Conservation (phyloP, 1,284 basidiomycete species). For the Ceratobasidium sp. region DNA sequence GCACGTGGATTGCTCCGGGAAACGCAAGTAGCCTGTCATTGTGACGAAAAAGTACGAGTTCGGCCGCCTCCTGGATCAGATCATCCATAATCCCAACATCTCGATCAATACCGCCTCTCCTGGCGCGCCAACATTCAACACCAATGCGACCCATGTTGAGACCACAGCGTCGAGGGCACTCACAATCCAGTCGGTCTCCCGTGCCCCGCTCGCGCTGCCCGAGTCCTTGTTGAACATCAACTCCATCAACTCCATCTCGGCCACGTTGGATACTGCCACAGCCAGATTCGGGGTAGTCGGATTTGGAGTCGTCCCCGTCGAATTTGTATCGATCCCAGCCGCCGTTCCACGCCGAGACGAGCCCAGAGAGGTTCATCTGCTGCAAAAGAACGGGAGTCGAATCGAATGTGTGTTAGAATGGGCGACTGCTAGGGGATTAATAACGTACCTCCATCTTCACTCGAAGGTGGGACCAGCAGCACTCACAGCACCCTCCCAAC, state of each 20-base stretch:
- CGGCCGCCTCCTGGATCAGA: slow-evolving; percentile 45
- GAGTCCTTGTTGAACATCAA: slow-evolving; percentile 39
- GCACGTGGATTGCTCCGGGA: too few species aligned
- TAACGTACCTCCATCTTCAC: neutral
- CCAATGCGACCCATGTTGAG: slow-evolving; percentile 12
- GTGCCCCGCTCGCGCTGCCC: slow-evolving; percentile 44
- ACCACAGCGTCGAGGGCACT: slow-evolving; percentile 39
- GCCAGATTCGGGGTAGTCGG: slow-evolving; percentile 2
- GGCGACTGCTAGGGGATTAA: too few species aligned
- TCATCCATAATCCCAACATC: slow-evolving; percentile 47
- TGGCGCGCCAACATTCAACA: neutral
- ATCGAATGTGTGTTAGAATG: too few species aligned
- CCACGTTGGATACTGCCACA: neutral
- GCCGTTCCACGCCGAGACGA: neutral
- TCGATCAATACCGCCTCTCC: slow-evolving; percentile 43
- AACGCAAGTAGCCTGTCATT: too few species aligned
- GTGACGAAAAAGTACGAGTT: too few species aligned
- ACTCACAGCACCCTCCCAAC: slow-evolving; percentile 33
- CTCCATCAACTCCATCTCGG: slow-evolving; percentile 30
- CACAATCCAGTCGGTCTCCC: slow-evolving; percentile 46
- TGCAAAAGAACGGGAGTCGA: neutral
- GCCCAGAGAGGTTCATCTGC: neutral
- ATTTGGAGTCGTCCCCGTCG: neutral
- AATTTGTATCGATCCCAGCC: neutral
- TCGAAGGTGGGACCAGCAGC: slow-evolving; percentile 15